phyloP scores from a whole-genome alignment of 2,329 filamentous ascomycete genomes.

The Elsinoe perseae region DNA sequence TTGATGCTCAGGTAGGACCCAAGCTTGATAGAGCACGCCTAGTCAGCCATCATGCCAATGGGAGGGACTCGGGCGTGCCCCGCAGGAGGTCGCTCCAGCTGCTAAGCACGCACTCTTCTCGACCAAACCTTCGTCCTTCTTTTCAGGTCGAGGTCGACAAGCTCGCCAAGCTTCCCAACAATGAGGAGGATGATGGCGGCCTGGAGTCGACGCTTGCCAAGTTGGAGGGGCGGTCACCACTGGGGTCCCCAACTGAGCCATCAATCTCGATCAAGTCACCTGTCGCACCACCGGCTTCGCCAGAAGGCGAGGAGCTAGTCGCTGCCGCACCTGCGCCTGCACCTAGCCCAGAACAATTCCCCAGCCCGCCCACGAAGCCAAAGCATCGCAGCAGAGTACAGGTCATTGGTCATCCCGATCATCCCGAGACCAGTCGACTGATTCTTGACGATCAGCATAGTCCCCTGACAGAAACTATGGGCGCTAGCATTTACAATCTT shows the following conservation, averaged over 20 bases:
- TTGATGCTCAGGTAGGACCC: conserved; percentile 10
- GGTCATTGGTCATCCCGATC: conserved; percentile 17
- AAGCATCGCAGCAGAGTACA: conserved; percentile 6
- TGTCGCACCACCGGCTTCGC: neutral
- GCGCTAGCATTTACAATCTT: conserved; percentile 28
- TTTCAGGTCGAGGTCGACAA: conserved; percentile 85
- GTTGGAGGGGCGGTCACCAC: conserved; percentile 68
- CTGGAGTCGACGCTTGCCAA: conserved; percentile 90
- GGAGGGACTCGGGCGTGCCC: neutral
- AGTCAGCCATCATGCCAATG: conserved; percentile 13
- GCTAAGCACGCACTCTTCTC: conserved; percentile 47
- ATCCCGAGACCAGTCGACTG: conserved; percentile 16
- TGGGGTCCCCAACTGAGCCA: neutral
- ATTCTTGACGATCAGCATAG: conserved; percentile 17
- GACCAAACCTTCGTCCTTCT: conserved; percentile 53
- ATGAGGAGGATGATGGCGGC: conserved; percentile 66
- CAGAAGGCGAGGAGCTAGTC: neutral
- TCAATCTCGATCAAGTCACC: neutral
- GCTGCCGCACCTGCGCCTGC: neutral
- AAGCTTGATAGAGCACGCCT: conserved; percentile 7
- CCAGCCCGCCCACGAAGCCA: neutral
- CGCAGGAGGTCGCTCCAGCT: conserved; percentile 23
- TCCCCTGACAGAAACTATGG: conserved; percentile 28
- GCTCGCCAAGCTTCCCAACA: conserved; percentile 80
- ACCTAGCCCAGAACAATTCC: neutral